Base-by-base conservation (phyloP, 768 basidiomycete species). In the Neoboletus brunneissimus region DNA sequence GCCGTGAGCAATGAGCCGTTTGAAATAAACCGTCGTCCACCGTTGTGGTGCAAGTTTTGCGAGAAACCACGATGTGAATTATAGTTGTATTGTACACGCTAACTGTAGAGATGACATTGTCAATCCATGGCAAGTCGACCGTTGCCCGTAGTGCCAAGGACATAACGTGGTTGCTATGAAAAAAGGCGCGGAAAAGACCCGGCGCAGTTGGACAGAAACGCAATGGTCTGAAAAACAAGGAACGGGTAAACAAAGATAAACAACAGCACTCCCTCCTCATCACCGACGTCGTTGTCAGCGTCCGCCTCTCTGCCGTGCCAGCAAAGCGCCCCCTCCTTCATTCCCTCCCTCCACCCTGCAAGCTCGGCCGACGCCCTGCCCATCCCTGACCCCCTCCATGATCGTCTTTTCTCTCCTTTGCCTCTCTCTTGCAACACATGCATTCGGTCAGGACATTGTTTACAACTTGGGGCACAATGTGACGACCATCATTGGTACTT, bases 401-500 rank as follows among this genome's bases (percentile, higher is more conserved):
- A 59, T 70, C 50, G 25, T 60, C 51, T 25, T 67, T 50, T 34
- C 69, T 52, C 57, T 73, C 51, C 56, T 74, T 29, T 64, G 35
- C 0, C 54, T 69, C 45, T 25, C 61, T 12, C 34, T 74, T 29
- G 69, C 70, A 11, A 32, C 70, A 10, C 63, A 70, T 56, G 73
- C 65, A 32, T 49, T 73, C 37, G 68, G 63, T 22, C 77, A 78
- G 64, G 25, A 58, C 65, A 44, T 82, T 55, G 54, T 60, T 0
- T 84, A 74, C 65, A 69, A 81, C 65, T 0, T 65, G 1, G 64
- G 52, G 1, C 85, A 88, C 70, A 95, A 95, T 69, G 76, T 81
- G 4, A 92, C 92, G 0, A 47, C 74, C 53, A 75, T 98, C 49
- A 59, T 66, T 31, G 96, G 96, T 0, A 94, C 94, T 12, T 98